Evolutionary conservation across 2,329 filamentous ascomycete genomes (phyloP), one percentile per base, ranked within the genome.

Genomic region (Raffaelea albimanens): DNA sequence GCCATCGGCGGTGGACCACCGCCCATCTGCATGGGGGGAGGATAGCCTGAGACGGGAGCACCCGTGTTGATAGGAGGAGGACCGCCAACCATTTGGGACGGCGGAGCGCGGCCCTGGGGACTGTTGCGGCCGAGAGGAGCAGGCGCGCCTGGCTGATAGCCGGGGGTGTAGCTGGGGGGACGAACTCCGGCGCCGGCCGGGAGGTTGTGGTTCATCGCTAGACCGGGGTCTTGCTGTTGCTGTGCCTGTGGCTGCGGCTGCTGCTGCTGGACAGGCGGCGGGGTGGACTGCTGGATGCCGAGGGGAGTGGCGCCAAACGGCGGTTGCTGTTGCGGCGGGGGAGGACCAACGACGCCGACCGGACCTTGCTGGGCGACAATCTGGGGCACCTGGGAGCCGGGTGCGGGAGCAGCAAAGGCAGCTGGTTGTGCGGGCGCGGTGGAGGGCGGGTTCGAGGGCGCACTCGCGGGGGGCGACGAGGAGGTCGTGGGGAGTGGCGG

Each of bases 11-110:
- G 72, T 52, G 69, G 70, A 41, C 62, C 63, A 47, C 66, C 66
- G 31, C 62, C 65, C 51, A 65, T 65, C 47, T 62, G 63, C 67
- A 75, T 74, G 53, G 72, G 69, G 23, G 77, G 77, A 58, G 78
- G 78, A 60, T 82, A 83, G 50, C 78, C 78, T 47, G 69, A 61
- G 51, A 75, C 63, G 50, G 76, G 76, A 53, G 76, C 72, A 54
- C 73, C 74, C 49, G 80, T 83, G 66, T 82, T 82, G 67, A 83
- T 83, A 56, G 80, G 80, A 55, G 79, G 78, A 56, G 79, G 80
- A 18, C 80, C 80, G 57, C 78, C 78, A 54, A 75, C 68, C 73
- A 80, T 78, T 62, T 80, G 76, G 48, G 69, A 71, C 16, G 76
- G 76, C 52, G 76, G 76, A 53, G 75, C 77, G 50, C 76, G 73